These are phyloP conservation scores for Lagenaria siceraria DNA, from an alignment of 306 rosid species.

Conservation along the genomic window DNA sequence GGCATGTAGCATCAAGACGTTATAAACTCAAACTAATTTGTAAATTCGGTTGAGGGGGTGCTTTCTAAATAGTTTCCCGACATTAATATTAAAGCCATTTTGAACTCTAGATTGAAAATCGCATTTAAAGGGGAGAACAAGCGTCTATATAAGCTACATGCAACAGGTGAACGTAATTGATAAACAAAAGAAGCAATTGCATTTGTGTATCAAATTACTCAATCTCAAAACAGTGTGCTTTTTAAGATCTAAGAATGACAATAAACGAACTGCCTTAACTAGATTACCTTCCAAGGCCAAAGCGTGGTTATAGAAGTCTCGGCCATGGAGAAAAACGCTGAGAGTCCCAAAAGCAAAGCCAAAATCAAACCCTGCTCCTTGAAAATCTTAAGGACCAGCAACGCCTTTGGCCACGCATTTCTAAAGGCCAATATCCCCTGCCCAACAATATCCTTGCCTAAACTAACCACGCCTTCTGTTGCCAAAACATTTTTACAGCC, in stretches of 20 bases:
- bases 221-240: neutral
- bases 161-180: neutral
- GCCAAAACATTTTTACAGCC: slow-evolving; percentile 58
- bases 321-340: slow-evolving; percentile 98
- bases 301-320: slow-evolving; percentile 97
- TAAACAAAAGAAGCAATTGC: neutral
- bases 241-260: neutral
- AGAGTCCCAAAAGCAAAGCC: slow-evolving; percentile 80
- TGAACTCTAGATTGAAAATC: neutral
- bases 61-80: neutral
- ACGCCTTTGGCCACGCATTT: slow-evolving; percentile 74
- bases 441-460: slow-evolving; percentile 58
- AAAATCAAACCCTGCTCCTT: slow-evolving; percentile 88
- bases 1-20: neutral
- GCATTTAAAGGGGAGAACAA: neutral
- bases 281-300: slow-evolving; percentile 99
- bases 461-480: slow-evolving; percentile 47
- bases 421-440: slow-evolving; percentile 57
- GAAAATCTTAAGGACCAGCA: slow-evolving; percentile 55
- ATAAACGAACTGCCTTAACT: neutral
- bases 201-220: neutral
- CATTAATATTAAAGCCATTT: neutral
- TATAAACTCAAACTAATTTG: neutral
- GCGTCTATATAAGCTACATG: neutral
- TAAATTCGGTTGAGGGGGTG: neutral